phyloP scores from a whole-genome alignment of 768 basidiomycete genomes.

The Baorangia bicolor region DNA sequence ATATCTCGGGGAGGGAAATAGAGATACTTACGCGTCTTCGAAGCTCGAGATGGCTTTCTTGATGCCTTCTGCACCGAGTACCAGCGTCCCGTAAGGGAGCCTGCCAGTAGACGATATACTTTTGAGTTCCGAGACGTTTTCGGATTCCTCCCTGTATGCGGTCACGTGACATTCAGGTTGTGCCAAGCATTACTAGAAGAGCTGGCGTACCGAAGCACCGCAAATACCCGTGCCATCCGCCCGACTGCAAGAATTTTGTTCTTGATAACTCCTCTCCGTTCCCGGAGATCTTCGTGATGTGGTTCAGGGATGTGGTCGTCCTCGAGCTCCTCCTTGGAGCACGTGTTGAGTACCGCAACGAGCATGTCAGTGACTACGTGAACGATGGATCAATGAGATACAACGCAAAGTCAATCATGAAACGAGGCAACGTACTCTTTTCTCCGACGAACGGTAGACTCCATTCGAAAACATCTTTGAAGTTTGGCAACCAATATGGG shows the following conservation, averaged over 20 bases:
- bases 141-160: constrained; percentile 53
- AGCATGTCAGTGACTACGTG: constrained; percentile 92
- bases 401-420: neutral
- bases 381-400: neutral
- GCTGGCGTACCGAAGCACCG: constrained; percentile 54
- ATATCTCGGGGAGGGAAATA: neutral
- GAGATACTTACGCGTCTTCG: constrained; percentile 57
- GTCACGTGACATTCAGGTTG: neutral
- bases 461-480: constrained; percentile 99
- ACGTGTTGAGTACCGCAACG: constrained; percentile 92
- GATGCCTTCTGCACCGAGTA: constrained; percentile 66
- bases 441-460: constrained; percentile 95
- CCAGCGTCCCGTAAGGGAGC: constrained; percentile 55
- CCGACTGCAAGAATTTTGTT: constrained; percentile 74
- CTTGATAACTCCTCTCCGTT: constrained; percentile 60
- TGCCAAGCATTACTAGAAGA: too few relatives aligned
- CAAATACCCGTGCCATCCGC: constrained; percentile 65
- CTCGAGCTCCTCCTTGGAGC: constrained; percentile 93
- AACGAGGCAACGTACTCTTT: constrained; percentile 65
- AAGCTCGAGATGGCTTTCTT: constrained; percentile 69
- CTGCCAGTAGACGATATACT: constrained; percentile 49
- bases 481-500: constrained; percentile 95
- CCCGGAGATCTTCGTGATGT: constrained; percentile 30
- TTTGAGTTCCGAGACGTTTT: constrained; percentile 72
- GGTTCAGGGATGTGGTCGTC: constrained; percentile 46